phyloP scores from a whole-genome alignment of 371 early-diverging fungal species.

The Funneliformis caledonium region DNA sequence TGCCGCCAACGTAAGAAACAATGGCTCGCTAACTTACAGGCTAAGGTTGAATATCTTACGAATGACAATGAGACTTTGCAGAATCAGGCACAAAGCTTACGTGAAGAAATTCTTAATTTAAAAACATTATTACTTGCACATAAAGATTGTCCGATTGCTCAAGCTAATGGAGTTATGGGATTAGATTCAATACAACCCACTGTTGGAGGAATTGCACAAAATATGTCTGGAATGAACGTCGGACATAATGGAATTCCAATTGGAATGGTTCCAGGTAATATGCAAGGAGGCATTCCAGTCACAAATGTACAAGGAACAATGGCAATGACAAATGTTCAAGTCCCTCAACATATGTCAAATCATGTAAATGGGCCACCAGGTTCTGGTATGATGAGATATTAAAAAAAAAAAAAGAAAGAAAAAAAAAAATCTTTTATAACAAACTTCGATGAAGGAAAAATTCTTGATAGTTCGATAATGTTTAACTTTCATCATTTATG shows the following conservation, averaged over 20 bases:
- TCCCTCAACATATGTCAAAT: constrained; percentile 35
- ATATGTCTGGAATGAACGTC: constrained; percentile 1
- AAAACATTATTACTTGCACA: constrained; percentile 79
- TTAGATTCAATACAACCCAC: constrained; percentile 34
- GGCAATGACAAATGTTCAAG: constrained; percentile 8
- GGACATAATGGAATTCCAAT: constrained; percentile 4
- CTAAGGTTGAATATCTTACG: constrained; percentile 74
- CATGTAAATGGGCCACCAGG: constrained; percentile 35
- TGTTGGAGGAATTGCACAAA: constrained; percentile 18
- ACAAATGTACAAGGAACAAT: neutral
- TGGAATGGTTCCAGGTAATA: constrained; percentile 28
- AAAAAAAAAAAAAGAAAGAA: neutral
- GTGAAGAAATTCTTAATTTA: constrained; percentile 76
- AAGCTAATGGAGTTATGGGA: constrained; percentile 62
- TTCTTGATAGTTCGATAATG: neutral
- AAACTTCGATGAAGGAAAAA: neutral
- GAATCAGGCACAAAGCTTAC: constrained; percentile 63
- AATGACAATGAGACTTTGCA: constrained; percentile 76
- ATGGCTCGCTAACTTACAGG: constrained; percentile 79
- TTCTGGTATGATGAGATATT: constrained; percentile 37
- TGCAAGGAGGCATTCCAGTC: neutral
- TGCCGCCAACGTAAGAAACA: constrained; percentile 91
- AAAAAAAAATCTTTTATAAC: no score
- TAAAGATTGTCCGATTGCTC: constrained; percentile 76
- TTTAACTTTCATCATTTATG: neutral